Percentiles rank a stretch among this genome's conserved stretches.
phyloP scores from a whole-genome alignment of 768 basidiomycete genomes.

The Lentinula lateritia region DNA sequence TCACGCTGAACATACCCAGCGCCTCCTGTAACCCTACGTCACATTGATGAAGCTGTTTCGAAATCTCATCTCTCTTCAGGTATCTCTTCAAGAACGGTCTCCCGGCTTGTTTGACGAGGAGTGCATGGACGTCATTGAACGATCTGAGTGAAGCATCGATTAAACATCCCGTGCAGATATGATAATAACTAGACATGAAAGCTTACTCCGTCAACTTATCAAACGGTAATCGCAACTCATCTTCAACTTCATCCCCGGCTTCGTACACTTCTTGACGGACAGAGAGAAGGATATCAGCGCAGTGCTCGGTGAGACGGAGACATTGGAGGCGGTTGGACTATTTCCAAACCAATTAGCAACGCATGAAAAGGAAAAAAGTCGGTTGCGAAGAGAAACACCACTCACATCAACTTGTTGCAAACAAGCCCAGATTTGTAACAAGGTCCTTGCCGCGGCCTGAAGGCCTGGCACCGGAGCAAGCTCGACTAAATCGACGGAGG shows the following conservation, averaged over 20 bases:
- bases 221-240: conserved; percentile 48
- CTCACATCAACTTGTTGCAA: conserved; percentile 53
- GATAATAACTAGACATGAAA: neutral
- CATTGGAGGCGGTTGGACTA: conserved; percentile 67
- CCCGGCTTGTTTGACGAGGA: conserved; percentile 54
- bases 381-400: conserved; percentile 3
- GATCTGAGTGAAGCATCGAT: conserved; percentile 21
- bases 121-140: conserved; percentile 36
- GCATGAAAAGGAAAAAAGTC: neutral
- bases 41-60: conserved; percentile 44
- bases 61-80: conserved; percentile 67
- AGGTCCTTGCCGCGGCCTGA: conserved; percentile 35
- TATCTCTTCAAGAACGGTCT: conserved; percentile 77
- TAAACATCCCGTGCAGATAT: no score
- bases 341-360: neutral
- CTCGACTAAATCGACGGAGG: conserved; percentile 30
- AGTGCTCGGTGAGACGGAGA: conserved; percentile 67
- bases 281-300: conserved; percentile 61
- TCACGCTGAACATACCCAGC: conserved; percentile 43
- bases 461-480: conserved; percentile 49
- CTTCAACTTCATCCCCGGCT: conserved; percentile 46
- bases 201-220: conserved; percentile 44
- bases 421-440: conserved; percentile 54
- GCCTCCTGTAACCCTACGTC: conserved; percentile 50
- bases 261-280: conserved; percentile 57